Evolutionary conservation across 371 early-diverging fungal genomes (phyloP).

Genomic region (Mortierella sp.): DNA sequence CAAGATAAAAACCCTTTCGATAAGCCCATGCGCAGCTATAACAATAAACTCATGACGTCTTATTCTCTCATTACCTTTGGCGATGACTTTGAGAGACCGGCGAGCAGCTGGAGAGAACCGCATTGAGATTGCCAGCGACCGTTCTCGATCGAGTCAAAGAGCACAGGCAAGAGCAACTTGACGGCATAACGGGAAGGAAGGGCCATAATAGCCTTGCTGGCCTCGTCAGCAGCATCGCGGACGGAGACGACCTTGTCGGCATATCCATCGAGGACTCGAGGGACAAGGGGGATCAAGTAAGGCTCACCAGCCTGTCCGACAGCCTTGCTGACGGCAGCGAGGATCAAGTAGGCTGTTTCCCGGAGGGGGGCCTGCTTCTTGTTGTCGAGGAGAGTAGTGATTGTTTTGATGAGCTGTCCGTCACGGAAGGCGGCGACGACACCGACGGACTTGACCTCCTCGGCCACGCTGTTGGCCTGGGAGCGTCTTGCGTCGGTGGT

Average conservation of each 20-base stretch:
- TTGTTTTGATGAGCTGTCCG: conserved; percentile 42
- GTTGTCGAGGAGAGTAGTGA: conserved; percentile 49
- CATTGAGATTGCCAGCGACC: conserved; percentile 74
- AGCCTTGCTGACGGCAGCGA: conserved; percentile 58
- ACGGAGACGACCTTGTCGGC: conserved; percentile 69
- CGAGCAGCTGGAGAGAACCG: conserved; percentile 62
- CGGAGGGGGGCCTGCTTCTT: conserved; percentile 66
- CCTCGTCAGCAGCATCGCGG: conserved; percentile 68
- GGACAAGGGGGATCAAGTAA: conserved; percentile 65
- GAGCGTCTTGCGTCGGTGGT: conserved; percentile 28
- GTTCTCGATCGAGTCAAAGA: conserved; percentile 66
- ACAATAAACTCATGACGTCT: conserved; percentile 1
- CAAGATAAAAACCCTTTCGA: neutral
- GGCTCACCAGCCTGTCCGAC: conserved; percentile 67
- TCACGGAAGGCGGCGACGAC: conserved; percentile 39
- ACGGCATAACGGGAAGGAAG: conserved; percentile 61
- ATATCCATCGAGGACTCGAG: conserved; percentile 61
- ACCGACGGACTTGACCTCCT: conserved; percentile 43
- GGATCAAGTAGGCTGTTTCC: conserved; percentile 67
- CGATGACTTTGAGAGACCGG: conserved; percentile 59
- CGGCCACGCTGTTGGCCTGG: conserved; percentile 37
- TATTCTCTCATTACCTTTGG: conserved; percentile 37
- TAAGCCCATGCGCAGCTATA: neutral
- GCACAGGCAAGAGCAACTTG: conserved; percentile 61
- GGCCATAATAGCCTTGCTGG: conserved; percentile 62